phyloP scores from a whole-genome alignment of 257 asterid genomes.

The Capsicum baccatum region DNA sequence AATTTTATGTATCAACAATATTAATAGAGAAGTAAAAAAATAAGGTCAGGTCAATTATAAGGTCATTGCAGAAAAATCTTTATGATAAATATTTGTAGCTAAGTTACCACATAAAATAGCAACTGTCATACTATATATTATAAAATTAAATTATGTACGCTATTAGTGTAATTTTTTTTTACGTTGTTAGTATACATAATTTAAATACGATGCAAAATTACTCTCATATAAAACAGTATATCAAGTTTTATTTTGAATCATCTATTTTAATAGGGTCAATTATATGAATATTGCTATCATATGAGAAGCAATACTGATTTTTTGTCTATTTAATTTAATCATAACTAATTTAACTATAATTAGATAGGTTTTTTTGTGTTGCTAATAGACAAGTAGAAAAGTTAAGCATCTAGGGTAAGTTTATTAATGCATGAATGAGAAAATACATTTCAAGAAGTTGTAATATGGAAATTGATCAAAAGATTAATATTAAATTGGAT shows the following conservation, averaged over 20 bases:
- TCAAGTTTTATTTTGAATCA: background rate
- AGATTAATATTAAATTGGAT: background rate
- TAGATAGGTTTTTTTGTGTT: background rate
- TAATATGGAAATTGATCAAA: background rate
- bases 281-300: background rate
- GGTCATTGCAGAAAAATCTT: background rate
- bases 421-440: background rate
- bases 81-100: too few relatives aligned
- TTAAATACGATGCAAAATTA: too few relatives aligned
- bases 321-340: background rate
- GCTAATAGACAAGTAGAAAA: background rate
- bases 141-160: too few relatives aligned
- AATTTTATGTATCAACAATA: background rate
- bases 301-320: background rate
- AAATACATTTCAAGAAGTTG: background rate
- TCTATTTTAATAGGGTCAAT: background rate
- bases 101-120: too few relatives aligned
- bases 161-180: too few relatives aligned
- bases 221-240: background rate
- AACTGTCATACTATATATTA: too few relatives aligned
- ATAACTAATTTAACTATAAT: background rate
- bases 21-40: background rate
- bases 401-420: background rate
- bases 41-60: background rate
- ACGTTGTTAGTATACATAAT: too few relatives aligned